Evolutionary conservation across 768 basidiomycete genomes (phyloP), one percentile per base, ranked within the genome.

Genomic region (Suillus cothurnatus): DNA sequence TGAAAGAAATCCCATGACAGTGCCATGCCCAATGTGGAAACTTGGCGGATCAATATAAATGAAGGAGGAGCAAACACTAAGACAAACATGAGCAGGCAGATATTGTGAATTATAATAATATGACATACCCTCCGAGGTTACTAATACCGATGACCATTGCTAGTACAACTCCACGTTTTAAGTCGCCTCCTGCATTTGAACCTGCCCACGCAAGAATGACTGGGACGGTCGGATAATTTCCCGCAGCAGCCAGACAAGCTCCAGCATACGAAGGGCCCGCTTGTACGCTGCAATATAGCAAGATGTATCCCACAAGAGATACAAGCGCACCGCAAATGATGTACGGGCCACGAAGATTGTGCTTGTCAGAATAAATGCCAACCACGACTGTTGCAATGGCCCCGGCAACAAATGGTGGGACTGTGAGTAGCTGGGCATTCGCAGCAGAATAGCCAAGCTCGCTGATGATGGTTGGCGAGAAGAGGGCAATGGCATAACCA

Each of bases 141-240:
- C 84, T 85, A 15, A 84, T 38, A 28, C 85, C 85, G 50, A 84
- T 81, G 21, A 87, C 81, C 77, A 85, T 80, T 5, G 83, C 88
- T 39, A 87, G 65, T 14, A 80, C 79, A 15, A 87, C 79, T 38
- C 80, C 87, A 64, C 81, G 79, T 66, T 84, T 83, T 61, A 84
- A 67, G 68, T 86, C 85, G 21, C 87, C 85, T 26, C 87, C 87
- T 0, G 84, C 81, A 60, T 86, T 85, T 6, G 83, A 82, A 1
- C 81, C 80, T 4, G 77, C 81, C 88, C 88, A 89, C 36, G 86
- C 84, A 2, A 88, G 71, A 39, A 71, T 70, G n/a, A 86, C 73
- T 26, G 76, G 74, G 61, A 87, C 77, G 5, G 80, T 81, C 0
- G 88, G 84, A 68, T 75, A 88, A 6, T 84, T 81, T n/a, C 87